Percentiles rank a stretch among this genome's conserved stretches.
Evolutionary conservation across 2,329 filamentous ascomycete species (phyloP).

Genomic region (Neofusicoccum laricinum): DNA sequence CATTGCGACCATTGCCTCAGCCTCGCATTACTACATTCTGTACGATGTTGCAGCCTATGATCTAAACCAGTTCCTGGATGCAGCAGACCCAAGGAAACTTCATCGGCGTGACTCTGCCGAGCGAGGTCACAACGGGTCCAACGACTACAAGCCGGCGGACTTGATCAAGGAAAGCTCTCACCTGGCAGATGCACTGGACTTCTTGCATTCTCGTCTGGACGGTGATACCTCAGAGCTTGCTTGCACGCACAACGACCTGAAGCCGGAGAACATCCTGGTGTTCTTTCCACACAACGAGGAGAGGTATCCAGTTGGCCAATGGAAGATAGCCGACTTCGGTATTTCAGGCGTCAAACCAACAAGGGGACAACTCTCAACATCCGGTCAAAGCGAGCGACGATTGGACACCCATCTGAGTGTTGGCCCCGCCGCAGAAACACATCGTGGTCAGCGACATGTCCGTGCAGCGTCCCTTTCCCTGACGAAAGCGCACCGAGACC

Average conservation of each 20-base stretch:
- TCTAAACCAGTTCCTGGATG: neutral
- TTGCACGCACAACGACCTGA: conserved; percentile 17
- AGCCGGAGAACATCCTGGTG: conserved; percentile 17
- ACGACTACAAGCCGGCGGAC: neutral
- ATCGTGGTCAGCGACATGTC: neutral
- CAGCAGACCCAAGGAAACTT: neutral
- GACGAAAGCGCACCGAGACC: neutral
- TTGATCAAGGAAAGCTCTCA: conserved; percentile 2
- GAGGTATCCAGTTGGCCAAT: conserved; percentile 14
- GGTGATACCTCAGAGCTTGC: neutral
- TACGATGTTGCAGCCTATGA: conserved; percentile 17
- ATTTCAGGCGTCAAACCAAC: conserved; percentile 8
- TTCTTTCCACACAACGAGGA: conserved; percentile 8
- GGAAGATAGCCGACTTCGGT: conserved; percentile 19
- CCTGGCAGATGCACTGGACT: conserved; percentile 15
- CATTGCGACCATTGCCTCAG: conserved; percentile 10
- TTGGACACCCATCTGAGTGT: too few relatives aligned
- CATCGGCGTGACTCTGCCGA: neutral
- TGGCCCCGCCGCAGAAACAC: neutral
- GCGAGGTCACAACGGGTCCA: neutral
- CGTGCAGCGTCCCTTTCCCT: neutral
- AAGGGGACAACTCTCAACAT: too few relatives aligned
- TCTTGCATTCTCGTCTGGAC: conserved; percentile 4
- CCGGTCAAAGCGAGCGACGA: too few relatives aligned
- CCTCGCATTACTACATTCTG: neutral